Conservation (phyloP, 495 filamentous ascomycete genomes). For the Ramalina peruviana region DNA sequence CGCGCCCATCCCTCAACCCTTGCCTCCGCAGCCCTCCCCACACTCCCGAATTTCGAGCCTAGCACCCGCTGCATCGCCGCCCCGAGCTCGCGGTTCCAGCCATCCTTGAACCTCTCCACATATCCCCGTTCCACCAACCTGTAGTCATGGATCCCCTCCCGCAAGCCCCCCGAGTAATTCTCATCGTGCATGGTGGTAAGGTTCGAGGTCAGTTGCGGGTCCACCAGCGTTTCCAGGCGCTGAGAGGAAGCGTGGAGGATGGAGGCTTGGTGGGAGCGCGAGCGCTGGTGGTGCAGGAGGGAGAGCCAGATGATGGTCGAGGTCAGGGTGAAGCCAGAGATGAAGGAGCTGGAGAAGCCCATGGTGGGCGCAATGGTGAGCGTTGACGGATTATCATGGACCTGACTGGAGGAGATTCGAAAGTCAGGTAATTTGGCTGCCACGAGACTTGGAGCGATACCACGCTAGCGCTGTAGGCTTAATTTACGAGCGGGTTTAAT, state of each 20-base stretch:
- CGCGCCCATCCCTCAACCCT: slow-evolving; percentile 13
- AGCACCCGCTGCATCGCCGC: slow-evolving; percentile 51
- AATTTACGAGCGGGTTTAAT: too few relatives aligned
- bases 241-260: slow-evolving; percentile 57
- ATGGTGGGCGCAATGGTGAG: neutral
- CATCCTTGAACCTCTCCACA: slow-evolving; percentile 56
- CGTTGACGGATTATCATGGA: too few relatives aligned
- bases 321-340: slow-evolving; percentile 78
- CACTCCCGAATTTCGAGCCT: slow-evolving; percentile 46
- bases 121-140: slow-evolving; percentile 30
- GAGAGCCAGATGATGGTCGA: slow-evolving; percentile 70
- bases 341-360: slow-evolving; percentile 17
- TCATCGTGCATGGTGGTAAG: slow-evolving; percentile 21
- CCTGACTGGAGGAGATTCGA: too few relatives aligned
- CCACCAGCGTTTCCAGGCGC: slow-evolving; percentile 40
- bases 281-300: slow-evolving; percentile 56
- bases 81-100: slow-evolving; percentile 68
- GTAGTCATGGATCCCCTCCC: slow-evolving; percentile 12
- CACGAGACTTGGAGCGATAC: too few relatives aligned
- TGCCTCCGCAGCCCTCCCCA: slow-evolving; percentile 39
- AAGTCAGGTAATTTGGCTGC: too few relatives aligned
- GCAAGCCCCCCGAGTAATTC: slow-evolving; percentile 10
- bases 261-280: slow-evolving; percentile 53
- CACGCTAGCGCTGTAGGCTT: too few relatives aligned
- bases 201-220: slow-evolving; percentile 33